Conservation (phyloP, 257 asterid genomes). For the Thymus quinquecostatus region DNA sequence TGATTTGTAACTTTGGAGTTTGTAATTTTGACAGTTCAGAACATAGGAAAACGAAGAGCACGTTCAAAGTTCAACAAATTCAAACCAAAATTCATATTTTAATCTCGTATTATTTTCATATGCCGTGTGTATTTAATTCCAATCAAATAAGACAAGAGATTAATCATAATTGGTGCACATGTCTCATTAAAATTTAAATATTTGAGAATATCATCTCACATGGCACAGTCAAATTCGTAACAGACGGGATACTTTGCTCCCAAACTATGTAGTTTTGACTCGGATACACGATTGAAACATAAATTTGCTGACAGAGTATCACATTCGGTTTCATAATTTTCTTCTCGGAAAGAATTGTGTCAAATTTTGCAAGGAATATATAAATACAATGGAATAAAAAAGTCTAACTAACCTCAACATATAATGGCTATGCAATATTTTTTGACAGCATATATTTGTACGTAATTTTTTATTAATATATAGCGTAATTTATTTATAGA, state of each 20-base stretch:
- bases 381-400: neutral
- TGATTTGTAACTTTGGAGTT: slow-evolving; percentile 4
- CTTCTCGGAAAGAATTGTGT: too few relatives aligned
- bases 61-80: neutral
- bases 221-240: neutral
- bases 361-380: too few relatives aligned
- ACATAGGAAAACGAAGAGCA: slow-evolving; percentile 8
- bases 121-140: too few relatives aligned
- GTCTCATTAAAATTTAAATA: neutral
- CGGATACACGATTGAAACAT: too few relatives aligned
- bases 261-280: too few relatives aligned
- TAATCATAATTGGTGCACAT: neutral
- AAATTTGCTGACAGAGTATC: too few relatives aligned
- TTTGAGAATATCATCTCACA: neutral
- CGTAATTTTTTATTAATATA: neutral
- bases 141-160: too few relatives aligned
- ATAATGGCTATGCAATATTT: too few relatives aligned
- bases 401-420: neutral
- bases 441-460: too few relatives aligned
- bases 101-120: too few relatives aligned
- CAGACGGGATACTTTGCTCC: too few relatives aligned
- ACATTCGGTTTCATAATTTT: neutral
- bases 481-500: neutral
- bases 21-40: neutral
- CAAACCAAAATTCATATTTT: too few relatives aligned